phyloP scores from a whole-genome alignment of 2,329 filamentous ascomycete genomes.

The Phyllosticta citrichinensis region DNA sequence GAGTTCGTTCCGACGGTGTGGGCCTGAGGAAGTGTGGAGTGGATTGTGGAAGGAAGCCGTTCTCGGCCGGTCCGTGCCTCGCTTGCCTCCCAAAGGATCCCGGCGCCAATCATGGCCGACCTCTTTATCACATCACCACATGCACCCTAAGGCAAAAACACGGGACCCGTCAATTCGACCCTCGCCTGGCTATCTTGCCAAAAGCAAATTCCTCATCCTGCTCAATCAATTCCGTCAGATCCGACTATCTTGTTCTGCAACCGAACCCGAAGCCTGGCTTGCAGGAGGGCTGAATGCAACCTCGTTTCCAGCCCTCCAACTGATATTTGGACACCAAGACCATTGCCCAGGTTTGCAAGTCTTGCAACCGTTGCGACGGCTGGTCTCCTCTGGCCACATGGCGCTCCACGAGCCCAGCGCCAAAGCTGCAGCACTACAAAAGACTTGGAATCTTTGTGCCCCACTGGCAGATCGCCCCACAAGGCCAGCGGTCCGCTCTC shows the following conservation, averaged over 20 bases:
- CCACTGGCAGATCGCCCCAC: neutral
- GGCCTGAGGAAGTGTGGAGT: neutral
- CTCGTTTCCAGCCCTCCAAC: neutral
- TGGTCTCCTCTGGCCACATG: neutral
- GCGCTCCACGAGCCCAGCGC: neutral
- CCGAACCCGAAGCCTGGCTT: neutral
- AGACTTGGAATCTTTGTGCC: neutral
- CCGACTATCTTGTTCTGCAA: neutral
- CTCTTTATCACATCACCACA: too few relatives aligned
- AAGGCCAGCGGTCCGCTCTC: neutral
- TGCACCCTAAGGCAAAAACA: too few relatives aligned
- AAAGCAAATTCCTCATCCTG: neutral
- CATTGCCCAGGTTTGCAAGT: neutral
- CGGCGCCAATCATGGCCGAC: neutral
- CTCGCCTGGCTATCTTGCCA: neutral
- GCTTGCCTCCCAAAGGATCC: neutral
- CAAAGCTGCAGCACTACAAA: neutral
- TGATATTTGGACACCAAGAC: neutral
- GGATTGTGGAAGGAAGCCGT: neutral
- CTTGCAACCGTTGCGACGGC: neutral
- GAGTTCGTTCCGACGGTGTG: neutral
- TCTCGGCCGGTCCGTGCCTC: neutral
- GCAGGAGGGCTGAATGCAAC: neutral
- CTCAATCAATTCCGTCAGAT: neutral
- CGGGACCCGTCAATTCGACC: too few relatives aligned